Evolutionary conservation across 2,329 filamentous ascomycete species (phyloP).

Genomic region (Neopestalotiopsis rosae): DNA sequence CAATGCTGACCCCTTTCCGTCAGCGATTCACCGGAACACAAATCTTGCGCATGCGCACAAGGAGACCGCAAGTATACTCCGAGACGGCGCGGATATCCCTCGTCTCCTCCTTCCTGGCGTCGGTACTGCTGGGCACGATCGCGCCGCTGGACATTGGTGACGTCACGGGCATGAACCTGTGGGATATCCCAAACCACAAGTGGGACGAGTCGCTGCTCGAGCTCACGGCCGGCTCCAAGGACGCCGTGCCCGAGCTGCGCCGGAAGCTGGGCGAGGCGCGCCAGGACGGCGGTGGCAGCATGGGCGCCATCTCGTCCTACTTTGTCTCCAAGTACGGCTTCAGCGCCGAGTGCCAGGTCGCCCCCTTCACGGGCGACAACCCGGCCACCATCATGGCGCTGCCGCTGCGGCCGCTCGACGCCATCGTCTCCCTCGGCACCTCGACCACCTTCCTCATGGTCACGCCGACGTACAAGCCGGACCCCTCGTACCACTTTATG

Average conservation of each 20-base stretch:
- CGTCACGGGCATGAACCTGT: slow-evolving; percentile 95
- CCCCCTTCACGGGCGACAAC: slow-evolving; percentile 94
- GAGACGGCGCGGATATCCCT: slow-evolving; percentile 86
- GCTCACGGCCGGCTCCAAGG: slow-evolving; percentile 70
- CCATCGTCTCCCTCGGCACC: slow-evolving; percentile 93
- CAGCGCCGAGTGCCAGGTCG: slow-evolving; percentile 73
- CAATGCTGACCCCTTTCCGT: not conserved
- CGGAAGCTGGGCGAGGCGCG: slow-evolving; percentile 81
- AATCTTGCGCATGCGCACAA: slow-evolving; percentile 85
- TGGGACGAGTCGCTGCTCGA: slow-evolving; percentile 80
- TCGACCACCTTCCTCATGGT: slow-evolving; percentile 98
- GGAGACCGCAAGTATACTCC: slow-evolving; percentile 80
- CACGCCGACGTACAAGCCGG: slow-evolving; percentile 87
- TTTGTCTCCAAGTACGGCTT: slow-evolving; percentile 83
- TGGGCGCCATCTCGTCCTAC: slow-evolving; percentile 79
- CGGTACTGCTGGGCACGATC: slow-evolving; percentile 81
- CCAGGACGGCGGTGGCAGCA: slow-evolving; percentile 77
- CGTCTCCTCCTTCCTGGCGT: slow-evolving; percentile 94
- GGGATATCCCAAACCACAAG: slow-evolving; percentile 77
- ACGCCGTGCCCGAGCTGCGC: slow-evolving; percentile 68
- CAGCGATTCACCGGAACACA: slow-evolving; percentile 97
- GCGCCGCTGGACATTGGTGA: slow-evolving; percentile 94
- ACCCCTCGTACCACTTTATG: slow-evolving; percentile 95
- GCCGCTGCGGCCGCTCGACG: slow-evolving; percentile 84
- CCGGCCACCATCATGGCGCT: slow-evolving; percentile 92